Evolutionary conservation across 2,329 filamentous ascomycete genomes (phyloP), one percentile per base, ranked within the genome.

Genomic region (Aspergillus tamarii): DNA sequence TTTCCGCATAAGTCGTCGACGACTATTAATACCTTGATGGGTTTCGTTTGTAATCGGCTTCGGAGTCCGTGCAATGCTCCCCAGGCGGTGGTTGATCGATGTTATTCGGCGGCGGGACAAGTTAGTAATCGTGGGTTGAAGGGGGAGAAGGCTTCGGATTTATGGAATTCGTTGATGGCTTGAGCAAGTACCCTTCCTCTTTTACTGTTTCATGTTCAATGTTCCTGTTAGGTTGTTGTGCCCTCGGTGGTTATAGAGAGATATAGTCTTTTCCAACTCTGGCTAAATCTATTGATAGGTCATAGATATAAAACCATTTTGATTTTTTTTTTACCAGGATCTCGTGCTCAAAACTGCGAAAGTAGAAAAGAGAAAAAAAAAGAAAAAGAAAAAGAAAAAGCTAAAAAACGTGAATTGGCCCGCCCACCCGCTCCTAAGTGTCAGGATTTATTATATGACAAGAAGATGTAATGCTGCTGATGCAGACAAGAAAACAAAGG

Each of bases 151-250:
- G 62, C 66, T n/a, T 63, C 69, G 34, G 59, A 67, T 60, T 56
- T 67, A 34, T 70, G 69, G 69, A 70, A 70, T 36, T 48, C 59
- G 21, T 46, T 69, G 41, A 67, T 65, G 67, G 56, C 65, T 19
- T 70, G 54, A 57, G 9, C 21, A 14, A 23, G 7, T 52, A 2
- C 11, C 19, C 10, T 30, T 21, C 4, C 19, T 30, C 26, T 30
- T 53, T 48, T 26, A 14, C 39, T 3, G 16, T 10, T 36, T 16
- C 39, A 10, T 41, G 16, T 41, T 41, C 1, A n/a, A 9, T 41
- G 16, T n/a, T n/a, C 19, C 16, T 41, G 7, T 41, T 41, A 41
- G 19, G n/a, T 1, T 41, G 16, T 10, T 41, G 16, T 19, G 39
- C n/a, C 8, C 39, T 19, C 19, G 19, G 16, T 41, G 16, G 16